A percentile compares a stretch with the other conserved stretches of the same genome.
Conservation (phyloP, 768 basidiomycete species). For the Auriscalpium orientale region DNA sequence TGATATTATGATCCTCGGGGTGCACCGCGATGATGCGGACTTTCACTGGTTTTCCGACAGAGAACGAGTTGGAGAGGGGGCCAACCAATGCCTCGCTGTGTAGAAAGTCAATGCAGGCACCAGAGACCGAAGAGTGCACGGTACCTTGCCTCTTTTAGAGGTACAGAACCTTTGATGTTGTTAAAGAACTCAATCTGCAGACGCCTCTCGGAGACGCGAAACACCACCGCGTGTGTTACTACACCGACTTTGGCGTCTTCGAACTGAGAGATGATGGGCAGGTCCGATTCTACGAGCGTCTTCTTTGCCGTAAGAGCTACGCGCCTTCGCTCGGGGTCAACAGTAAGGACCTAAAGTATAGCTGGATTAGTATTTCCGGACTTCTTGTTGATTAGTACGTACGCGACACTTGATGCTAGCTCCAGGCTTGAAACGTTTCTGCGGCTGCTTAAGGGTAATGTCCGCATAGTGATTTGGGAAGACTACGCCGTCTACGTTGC, state of each 20-base stretch:
- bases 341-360: constrained; percentile 57
- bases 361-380: not conserved
- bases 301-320: constrained; percentile 89
- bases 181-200: constrained; percentile 89
- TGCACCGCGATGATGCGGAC: constrained; percentile 71
- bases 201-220: constrained; percentile 73
- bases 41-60: constrained; percentile 75
- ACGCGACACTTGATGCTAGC: constrained; percentile 80
- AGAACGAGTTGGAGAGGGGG: constrained; percentile 57
- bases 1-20: constrained; percentile 50
- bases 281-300: constrained; percentile 71
- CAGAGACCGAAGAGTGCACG: not conserved
- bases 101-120: not conserved
- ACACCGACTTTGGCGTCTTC: constrained; percentile 65
- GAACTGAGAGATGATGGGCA: constrained; percentile 58
- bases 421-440: constrained; percentile 83
- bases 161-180: constrained; percentile 75
- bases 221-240: constrained; percentile 76
- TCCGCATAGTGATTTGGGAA: constrained; percentile 97
- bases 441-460: constrained; percentile 87
- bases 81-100: constrained; percentile 56
- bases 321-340: constrained; percentile 75
- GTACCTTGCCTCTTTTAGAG: constrained; percentile 76
- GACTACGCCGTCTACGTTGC: constrained; percentile 84
- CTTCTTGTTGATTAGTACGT: constrained; percentile 21